Evolutionary conservation across 805 yeast genomes (phyloP), one percentile per base, ranked within the genome.

Genomic region (Brettanomyces anomalus): DNA sequence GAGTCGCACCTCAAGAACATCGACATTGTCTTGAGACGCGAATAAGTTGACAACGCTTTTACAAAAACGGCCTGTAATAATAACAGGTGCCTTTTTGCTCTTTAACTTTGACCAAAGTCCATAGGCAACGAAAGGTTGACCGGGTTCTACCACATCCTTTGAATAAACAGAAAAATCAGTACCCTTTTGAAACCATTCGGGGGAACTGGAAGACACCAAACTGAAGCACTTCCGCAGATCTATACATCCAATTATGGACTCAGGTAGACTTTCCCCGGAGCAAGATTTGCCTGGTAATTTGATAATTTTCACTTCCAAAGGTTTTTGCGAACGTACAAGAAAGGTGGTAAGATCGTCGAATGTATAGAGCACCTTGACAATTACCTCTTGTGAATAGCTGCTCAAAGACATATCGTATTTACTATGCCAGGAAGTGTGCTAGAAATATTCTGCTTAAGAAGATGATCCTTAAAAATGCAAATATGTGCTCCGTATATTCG

Each of bases 1-100:
- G 41, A 79, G 58, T 47, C 77, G 66, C 33, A 79, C 69, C 57
- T 79, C 85, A 40, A 79, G 58, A 3, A 83, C 79, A 46, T 76
- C 71, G 3, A 72, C 60, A 33, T 57, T 49, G 3, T 28, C 36
- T 21, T 41, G 39, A 54, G 65, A 59, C 62, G 68, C 51, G 40
- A 51, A 75, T 57, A 39, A 74, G 71, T 24, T 54, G 24, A 77
- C 67, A 41, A 79, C 66, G 52, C 72, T 78, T 43, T 75, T 76
- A 50, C 82, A 77, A 31, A 79, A 77, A 43, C 81, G 51, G 3
- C 74, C 74, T 3, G 71, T 68, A 11, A 81, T 75, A 4, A 80
- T 67, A 4, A 70, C 64, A 6, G 52, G 46, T 4, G 56, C 39
- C 18, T 50, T 49, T 34, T 52, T 51, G 3, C 52, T 53, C 20